phyloP scores from a whole-genome alignment of 148 eudicot species.

The Oxyria digyna region DNA sequence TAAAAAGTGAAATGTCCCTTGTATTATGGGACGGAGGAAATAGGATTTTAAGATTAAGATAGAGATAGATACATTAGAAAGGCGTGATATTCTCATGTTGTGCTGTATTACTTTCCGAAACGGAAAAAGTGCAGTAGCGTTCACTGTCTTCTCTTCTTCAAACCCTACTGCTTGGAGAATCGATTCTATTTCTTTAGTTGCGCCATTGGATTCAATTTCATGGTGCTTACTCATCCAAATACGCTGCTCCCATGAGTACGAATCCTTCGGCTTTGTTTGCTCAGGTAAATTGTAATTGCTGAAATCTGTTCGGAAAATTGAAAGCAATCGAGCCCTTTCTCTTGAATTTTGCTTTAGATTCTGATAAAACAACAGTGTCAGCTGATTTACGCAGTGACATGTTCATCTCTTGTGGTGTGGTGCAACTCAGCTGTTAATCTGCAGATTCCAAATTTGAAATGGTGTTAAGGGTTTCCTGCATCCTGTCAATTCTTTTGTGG shows the following conservation, averaged over 20 bases:
- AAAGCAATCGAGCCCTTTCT: background rate
- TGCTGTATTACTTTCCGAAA: background rate
- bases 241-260: background rate
- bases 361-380: background rate
- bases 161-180: background rate
- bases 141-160: conserved; percentile 5
- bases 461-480: background rate
- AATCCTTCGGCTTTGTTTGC: background rate
- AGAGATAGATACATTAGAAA: background rate
- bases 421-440: background rate
- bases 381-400: background rate
- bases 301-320: too few species aligned
- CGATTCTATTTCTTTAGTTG: background rate
- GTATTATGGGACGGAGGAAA: too few species aligned
- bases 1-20: too few species aligned
- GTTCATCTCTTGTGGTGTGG: background rate
- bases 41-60: too few species aligned
- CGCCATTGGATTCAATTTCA: background rate
- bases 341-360: background rate
- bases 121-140: background rate
- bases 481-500: background rate
- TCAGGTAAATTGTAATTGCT: conserved; percentile 5
- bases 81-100: background rate
- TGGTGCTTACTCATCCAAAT: background rate
- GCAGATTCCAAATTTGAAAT: background rate